These are phyloP conservation scores for Tulasnella calospora DNA, from an alignment of 768 basidiomycete species.

Conservation along the genomic window DNA sequence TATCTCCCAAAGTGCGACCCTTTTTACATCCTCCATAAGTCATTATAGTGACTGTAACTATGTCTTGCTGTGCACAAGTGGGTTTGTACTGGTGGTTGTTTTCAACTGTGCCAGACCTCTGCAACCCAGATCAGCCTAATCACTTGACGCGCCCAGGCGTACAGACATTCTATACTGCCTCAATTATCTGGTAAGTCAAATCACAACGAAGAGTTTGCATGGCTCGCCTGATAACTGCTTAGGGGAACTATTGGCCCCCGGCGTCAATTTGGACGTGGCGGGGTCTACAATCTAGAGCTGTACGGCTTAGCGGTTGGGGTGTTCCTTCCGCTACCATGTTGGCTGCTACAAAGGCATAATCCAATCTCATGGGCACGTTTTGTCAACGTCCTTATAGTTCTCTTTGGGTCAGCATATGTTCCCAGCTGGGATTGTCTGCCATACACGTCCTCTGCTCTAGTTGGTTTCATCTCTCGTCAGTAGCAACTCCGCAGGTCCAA, in stretches of 20 bases:
- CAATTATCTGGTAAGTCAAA: constrained; percentile 39
- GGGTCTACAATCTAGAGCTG: constrained; percentile 40
- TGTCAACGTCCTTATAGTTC: constrained; percentile 42
- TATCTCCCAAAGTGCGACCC: constrained; percentile 34
- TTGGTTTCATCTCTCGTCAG: constrained; percentile 45
- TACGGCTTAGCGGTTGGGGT: constrained; percentile 41
- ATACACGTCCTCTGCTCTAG: constrained; percentile 42
- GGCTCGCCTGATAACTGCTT: no score
- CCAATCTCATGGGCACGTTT: constrained; percentile 37
- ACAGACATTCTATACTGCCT: constrained; percentile 37
- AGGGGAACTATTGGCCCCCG: constrained; percentile 47
- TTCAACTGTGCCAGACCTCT: constrained; percentile 40
- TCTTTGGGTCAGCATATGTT: constrained; percentile 41
- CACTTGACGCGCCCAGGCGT: constrained; percentile 39
- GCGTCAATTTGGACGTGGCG: constrained; percentile 39
- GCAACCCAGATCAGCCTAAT: constrained; percentile 34
- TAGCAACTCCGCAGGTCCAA: constrained; percentile 34
- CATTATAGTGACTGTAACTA: not conserved
- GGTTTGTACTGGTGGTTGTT: constrained; percentile 41
- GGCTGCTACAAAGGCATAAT: constrained; percentile 36
- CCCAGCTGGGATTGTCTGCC: constrained; percentile 46
- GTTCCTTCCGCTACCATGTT: constrained; percentile 42
- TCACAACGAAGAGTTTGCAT: not conserved
- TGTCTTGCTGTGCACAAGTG: constrained; percentile 34
- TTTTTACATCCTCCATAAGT: constrained; percentile 17